Conservation (phyloP, 2,329 filamentous ascomycete species). For the Colletotrichum simmondsii region DNA sequence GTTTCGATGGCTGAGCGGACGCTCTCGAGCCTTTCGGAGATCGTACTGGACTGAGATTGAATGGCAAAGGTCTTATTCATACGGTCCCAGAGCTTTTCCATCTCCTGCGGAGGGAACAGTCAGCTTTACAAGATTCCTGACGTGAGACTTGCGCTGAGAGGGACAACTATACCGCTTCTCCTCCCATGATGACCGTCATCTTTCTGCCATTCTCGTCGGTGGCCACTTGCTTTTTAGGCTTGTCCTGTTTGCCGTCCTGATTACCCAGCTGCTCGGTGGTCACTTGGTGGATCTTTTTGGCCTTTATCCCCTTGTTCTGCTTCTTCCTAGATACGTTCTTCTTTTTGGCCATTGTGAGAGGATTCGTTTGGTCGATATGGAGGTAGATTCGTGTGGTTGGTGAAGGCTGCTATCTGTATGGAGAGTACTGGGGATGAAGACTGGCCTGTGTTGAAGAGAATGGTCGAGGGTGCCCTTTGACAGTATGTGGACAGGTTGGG, state of each 20-base stretch:
- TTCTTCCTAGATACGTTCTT: not conserved
- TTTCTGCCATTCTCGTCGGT: not conserved
- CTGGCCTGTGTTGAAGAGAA: too few species aligned
- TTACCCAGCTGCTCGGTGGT: not conserved
- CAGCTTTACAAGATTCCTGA: not conserved
- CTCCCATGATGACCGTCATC: not conserved
- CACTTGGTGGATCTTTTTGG: not conserved
- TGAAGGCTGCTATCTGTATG: not conserved
- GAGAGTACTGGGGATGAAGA: too few species aligned
- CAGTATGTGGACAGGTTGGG: too few species aligned
- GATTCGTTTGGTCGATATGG: not conserved
- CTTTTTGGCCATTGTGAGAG: not conserved
- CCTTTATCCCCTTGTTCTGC: not conserved
- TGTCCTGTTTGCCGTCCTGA: too few species aligned
- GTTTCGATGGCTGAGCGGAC: not conserved
- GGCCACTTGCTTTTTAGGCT: not conserved
- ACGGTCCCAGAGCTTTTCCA: not conserved
- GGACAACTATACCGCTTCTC: not conserved
- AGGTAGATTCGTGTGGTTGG: not conserved
- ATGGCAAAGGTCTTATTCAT: not conserved
- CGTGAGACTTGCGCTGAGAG: too few species aligned
- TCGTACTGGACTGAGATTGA: not conserved
- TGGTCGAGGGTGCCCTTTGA: too few species aligned
- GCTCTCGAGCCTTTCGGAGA: not conserved
- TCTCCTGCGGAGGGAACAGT: not conserved